Evolutionary conservation across 495 filamentous ascomycete genomes (phyloP), one percentile per base, ranked within the genome.

Genomic region (Glonium stellatum): DNA sequence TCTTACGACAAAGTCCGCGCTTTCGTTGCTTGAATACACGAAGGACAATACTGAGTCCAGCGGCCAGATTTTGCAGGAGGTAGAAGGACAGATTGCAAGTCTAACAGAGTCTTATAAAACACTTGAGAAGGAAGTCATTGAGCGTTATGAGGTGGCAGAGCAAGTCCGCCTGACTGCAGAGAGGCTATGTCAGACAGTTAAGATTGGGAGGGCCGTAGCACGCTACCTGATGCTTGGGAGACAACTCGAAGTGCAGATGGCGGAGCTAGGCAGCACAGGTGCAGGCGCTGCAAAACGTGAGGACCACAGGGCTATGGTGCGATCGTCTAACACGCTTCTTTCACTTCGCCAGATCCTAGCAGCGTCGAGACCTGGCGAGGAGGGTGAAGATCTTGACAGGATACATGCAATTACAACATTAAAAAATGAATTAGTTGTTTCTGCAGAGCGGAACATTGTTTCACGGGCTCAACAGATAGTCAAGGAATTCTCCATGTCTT

Each of bases 101-200:
- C 80, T 98, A 60, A 90, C 88, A 54, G 85, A 90, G 68, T 88
- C 86, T 60, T 95, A 96, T 70, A 82, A 83, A 57, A 82, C 92
- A 25, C 78, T 97, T 49, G 81, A 91, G 71, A 86, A 82, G 67
- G 89, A 96, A 59, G 90, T 97, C 22, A 73, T 89, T 52, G 80
- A 87, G 55, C 87, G 92, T 66, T 85, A 92, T 78, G 82, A 87
- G 64, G 84, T 84, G 12, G 92, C 93, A 0, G 84, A 92, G 48
- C 81, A 90, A 68, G 86, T 95, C 4, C 80, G 84, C 13, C 66
- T 83, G 22, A 88, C 87, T 6, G 84, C 87, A 15, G 81, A 85
- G 56, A 77, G 90, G 31, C 81, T 96, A 18, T 86, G 88, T 78
- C 78, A 85, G 58, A 88, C 90, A 0, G 80, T 96, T n/a, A 80